These are phyloP conservation scores for Pichia occidentalis DNA, from an alignment of 805 yeast species.

Conservation along the genomic window DNA sequence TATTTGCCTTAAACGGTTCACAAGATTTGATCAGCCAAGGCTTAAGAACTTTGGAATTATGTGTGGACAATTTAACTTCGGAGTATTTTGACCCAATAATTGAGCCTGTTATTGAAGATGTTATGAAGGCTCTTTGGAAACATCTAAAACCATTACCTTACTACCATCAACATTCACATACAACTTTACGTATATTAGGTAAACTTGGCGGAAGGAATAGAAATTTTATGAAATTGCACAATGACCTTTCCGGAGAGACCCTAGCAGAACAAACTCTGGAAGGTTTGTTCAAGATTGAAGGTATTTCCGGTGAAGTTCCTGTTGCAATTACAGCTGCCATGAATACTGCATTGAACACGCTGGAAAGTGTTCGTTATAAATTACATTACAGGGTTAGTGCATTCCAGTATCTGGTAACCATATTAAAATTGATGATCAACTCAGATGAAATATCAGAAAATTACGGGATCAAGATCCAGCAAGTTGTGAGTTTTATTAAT, in stretches of 20 bases:
- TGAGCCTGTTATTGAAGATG: slow-evolving; percentile 92
- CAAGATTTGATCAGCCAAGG: slow-evolving; percentile 95
- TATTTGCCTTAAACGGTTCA: slow-evolving; percentile 80
- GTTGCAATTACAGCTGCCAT: slow-evolving; percentile 81
- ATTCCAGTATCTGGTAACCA: slow-evolving; percentile 59
- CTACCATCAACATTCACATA: slow-evolving; percentile 91
- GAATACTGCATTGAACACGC: slow-evolving; percentile 64
- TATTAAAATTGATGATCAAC: slow-evolving; percentile 63
- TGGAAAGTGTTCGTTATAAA: slow-evolving; percentile 61
- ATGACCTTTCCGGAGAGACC: slow-evolving; percentile 50
- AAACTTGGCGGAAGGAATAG: slow-evolving; percentile 95
- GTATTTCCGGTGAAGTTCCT: slow-evolving; percentile 54
- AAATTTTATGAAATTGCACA: slow-evolving; percentile 70
- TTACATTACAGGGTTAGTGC: slow-evolving; percentile 72
- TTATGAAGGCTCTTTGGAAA: slow-evolving; percentile 88
- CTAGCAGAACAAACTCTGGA: slow-evolving; percentile 57
- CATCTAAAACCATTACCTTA: slow-evolving; percentile 89
- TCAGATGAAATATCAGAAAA: slow-evolving; percentile 42
- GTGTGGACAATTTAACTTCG: slow-evolving; percentile 94
- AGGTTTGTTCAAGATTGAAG: slow-evolving; percentile 66
- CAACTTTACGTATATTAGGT: slow-evolving; percentile 87
- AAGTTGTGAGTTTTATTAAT: slow-evolving; percentile 40
- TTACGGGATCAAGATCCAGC: slow-evolving; percentile 38
- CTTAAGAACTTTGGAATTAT: slow-evolving; percentile 83
- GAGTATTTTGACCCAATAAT: slow-evolving; percentile 96